phyloP scores from a whole-genome alignment of 2,329 filamentous ascomycete genomes.

The Fusarium begoniae region DNA sequence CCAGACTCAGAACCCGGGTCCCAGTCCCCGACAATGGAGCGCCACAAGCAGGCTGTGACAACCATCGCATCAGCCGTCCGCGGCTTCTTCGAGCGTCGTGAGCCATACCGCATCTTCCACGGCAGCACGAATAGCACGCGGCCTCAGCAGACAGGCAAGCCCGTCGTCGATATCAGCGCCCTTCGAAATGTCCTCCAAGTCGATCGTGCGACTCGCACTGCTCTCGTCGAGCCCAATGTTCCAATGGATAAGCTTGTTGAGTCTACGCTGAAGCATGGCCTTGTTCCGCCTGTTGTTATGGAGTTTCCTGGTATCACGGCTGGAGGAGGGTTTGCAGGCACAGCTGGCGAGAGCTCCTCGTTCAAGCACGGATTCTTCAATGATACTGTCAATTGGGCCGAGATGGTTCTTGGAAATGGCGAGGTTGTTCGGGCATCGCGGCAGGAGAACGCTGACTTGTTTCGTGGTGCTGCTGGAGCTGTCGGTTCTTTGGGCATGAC shows the following conservation, averaged over 20 bases:
- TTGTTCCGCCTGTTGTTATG: constrained; percentile 74
- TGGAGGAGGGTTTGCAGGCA: constrained; percentile 72
- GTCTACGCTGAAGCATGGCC: constrained; percentile 61
- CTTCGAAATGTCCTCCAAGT: constrained; percentile 72
- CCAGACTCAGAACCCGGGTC: constrained; percentile 1
- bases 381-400: constrained; percentile 66
- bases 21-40: constrained; percentile 49
- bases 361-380: constrained; percentile 75
- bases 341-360: constrained; percentile 73
- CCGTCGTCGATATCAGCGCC: constrained; percentile 72
- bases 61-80: constrained; percentile 55
- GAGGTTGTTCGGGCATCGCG: constrained; percentile 64
- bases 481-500: constrained; percentile 73
- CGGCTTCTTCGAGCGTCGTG: constrained; percentile 53
- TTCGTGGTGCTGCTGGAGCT: constrained; percentile 71
- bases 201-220: constrained; percentile 61
- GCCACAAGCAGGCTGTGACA: constrained; percentile 55
- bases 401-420: constrained; percentile 72
- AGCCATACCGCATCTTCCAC: constrained; percentile 77
- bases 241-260: constrained; percentile 72
- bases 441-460: constrained; percentile 65
- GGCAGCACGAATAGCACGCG: constrained; percentile 82
- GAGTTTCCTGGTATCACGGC: constrained; percentile 77
- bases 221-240: constrained; percentile 74
- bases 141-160: constrained; percentile 57